Conservation (phyloP, 1,139 yeast genomes). For the Candida buenavistaensis region DNA sequence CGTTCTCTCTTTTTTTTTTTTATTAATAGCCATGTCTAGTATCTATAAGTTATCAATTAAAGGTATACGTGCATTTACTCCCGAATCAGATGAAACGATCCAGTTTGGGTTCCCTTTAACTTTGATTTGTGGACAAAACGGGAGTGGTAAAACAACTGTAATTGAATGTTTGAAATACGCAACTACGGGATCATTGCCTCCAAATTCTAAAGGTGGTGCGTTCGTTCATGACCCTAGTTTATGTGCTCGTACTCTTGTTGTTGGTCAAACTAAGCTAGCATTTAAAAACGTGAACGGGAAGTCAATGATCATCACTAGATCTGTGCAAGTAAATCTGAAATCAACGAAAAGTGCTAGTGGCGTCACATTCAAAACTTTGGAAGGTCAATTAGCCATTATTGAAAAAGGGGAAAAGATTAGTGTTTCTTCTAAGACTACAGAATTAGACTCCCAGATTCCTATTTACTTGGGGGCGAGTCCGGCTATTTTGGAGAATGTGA, state of each 20-base stretch:
- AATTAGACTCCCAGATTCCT: conserved; percentile 81
- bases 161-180: conserved; percentile 93
- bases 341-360: conserved; percentile 15
- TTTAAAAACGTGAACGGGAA: conserved; percentile 73
- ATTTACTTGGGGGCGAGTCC: conserved; percentile 81
- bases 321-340: conserved; percentile 73
- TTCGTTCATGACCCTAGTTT: conserved; percentile 92
- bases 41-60: conserved; percentile 78
- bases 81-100: conserved; percentile 78
- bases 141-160: conserved; percentile 97
- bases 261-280: conserved; percentile 89
- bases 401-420: conserved; percentile 69
- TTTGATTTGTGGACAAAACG: conserved; percentile 92
- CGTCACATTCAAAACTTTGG: conserved; percentile 83
- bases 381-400: conserved; percentile 77
- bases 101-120: conserved; percentile 91
- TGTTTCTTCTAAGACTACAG: conserved; percentile 80
- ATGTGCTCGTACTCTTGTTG: conserved; percentile 71
- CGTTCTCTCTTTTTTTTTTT: no score
- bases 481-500: conserved; percentile 86
- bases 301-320: conserved; percentile 82
- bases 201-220: conserved; percentile 95
- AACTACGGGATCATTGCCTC: conserved; percentile 95
- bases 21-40: no score
- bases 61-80: conserved; percentile 90